A percentile compares a stretch with the other conserved stretches of the same genome.
Conservation (phyloP, 192 early-diverging fungal species). For the Coemansia sp. region DNA sequence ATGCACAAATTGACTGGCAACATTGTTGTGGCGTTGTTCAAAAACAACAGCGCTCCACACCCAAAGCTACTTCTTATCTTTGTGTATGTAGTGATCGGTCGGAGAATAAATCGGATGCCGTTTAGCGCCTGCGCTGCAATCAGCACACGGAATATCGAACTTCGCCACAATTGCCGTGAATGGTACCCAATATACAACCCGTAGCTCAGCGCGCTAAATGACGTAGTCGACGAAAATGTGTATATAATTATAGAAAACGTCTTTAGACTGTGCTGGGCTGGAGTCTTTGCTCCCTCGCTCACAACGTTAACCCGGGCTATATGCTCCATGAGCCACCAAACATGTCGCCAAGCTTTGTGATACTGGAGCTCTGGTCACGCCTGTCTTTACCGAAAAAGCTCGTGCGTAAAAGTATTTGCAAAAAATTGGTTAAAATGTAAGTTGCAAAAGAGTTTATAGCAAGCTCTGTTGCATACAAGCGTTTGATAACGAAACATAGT, state of each 20-base stretch:
- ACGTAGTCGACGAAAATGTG: slow-evolving; percentile 4
- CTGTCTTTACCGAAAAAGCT: too few relatives aligned
- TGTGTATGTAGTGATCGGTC: slow-evolving; percentile 4
- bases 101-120: slow-evolving; percentile 23
- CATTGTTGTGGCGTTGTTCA: slow-evolving; percentile 10
- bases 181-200: slow-evolving; percentile 1
- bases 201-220: slow-evolving; percentile 16
- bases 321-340: not conserved
- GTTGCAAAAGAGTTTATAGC: too few relatives aligned
- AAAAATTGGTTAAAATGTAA: too few relatives aligned
- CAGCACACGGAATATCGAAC: slow-evolving; percentile 24
- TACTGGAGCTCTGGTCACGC: not conserved
- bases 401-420: too few relatives aligned
- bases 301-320: not conserved
- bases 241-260: slow-evolving; percentile 2
- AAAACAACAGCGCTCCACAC: slow-evolving; percentile 21
- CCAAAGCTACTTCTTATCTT: slow-evolving; percentile 7
- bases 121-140: slow-evolving; percentile 27
- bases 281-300: not conserved
- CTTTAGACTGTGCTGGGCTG: not conserved
- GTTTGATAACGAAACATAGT: too few relatives aligned
- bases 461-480: too few relatives aligned
- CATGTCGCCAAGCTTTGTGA: not conserved
- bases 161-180: slow-evolving; percentile 11
- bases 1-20: slow-evolving; percentile 19